Evolutionary conservation across 2,329 filamentous ascomycete species (phyloP), one percentile per base, ranked within the genome.

Genomic region (Aureobasidium namibiae): DNA sequence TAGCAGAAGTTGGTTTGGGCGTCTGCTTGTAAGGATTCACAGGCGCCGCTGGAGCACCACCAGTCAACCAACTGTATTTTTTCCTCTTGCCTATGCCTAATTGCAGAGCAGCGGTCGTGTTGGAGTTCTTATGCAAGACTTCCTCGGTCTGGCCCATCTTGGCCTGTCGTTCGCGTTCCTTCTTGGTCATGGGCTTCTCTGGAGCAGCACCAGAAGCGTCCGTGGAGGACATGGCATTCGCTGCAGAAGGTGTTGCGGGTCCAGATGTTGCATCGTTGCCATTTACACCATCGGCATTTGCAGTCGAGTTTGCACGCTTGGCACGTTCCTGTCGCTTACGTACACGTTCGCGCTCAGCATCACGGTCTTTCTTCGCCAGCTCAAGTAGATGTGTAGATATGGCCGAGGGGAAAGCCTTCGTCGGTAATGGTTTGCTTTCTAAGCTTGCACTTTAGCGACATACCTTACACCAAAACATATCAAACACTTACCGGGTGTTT

Each of bases 121-220:
- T 96, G 26, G 92, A 90, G 63, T 87, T 88, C 23, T 86, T 84
- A 64, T 92, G 90, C 64, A 87, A 88, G 61, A 86, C 86, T 18
- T 87, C 87, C 68, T 95, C 90, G 0, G 85, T 88, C 23, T 86
- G 82, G 66, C 59, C 78, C 61, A 89, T 85, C 38, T 90, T 86
- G n/a, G 85, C 82, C 65, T 87, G 81, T 63, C 86, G 88, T 72
- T 87, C 90, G 69, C 87, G 80, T 71, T 96, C 91, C 75, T 96
- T 96, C 79, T 96, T 96, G 4, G 87, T 88, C 54, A 89, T 80
- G 3, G 84, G 80, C 71, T 91, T 92, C 64, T 76, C 82, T 79
- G 26, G 81, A 67, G 64, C 84, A n/a, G 62, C 74, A n/a, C 63
- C 53, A 21, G 63, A 56, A 18, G 64, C 62, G 71, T 61, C 72